Evolutionary conservation across 2,329 filamentous ascomycete genomes (phyloP).

Genomic region (Truncatella angustata): DNA sequence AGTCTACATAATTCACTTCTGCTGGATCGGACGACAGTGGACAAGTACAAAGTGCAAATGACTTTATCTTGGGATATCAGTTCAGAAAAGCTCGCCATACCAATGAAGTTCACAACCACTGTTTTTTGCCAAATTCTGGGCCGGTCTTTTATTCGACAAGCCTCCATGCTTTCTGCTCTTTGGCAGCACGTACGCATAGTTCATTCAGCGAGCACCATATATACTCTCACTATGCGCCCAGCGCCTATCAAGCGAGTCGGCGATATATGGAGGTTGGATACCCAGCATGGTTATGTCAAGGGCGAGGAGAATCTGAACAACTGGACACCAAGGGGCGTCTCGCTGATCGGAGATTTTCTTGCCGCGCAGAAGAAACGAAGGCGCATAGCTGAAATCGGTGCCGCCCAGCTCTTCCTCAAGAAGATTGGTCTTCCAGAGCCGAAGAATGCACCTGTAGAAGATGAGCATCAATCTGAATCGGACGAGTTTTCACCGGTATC

Average conservation of each 20-base stretch:
- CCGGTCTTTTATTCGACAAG: slow-evolving; percentile 78
- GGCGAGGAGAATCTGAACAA: slow-evolving; percentile 83
- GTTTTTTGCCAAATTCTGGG: slow-evolving; percentile 81
- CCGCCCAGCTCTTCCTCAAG: slow-evolving; percentile 64
- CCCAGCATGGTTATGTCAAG: slow-evolving; percentile 91
- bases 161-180: slow-evolving; percentile 81
- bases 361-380: slow-evolving; percentile 69
- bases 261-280: slow-evolving; percentile 96
- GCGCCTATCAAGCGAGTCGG: slow-evolving; percentile 87
- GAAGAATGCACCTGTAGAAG: slow-evolving; percentile 27
- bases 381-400: slow-evolving; percentile 77
- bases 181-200: slow-evolving; percentile 85
- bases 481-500: slow-evolving; percentile 26
- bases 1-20: slow-evolving; percentile 89
- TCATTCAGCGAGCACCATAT: slow-evolving; percentile 82
- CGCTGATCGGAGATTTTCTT: slow-evolving; percentile 86
- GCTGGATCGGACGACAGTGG: slow-evolving; percentile 89
- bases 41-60: slow-evolving; percentile 89
- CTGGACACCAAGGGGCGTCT: slow-evolving; percentile 89
- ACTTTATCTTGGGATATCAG: slow-evolving; percentile 82
- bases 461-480: slow-evolving; percentile 36
- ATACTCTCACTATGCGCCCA: slow-evolving; percentile 81
- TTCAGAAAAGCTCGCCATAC: slow-evolving; percentile 79
- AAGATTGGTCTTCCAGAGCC: slow-evolving; percentile 52
- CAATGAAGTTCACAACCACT: slow-evolving; percentile 83